Base-by-base conservation (phyloP, 106 monocot genomes). In the Posidonia australis region DNA sequence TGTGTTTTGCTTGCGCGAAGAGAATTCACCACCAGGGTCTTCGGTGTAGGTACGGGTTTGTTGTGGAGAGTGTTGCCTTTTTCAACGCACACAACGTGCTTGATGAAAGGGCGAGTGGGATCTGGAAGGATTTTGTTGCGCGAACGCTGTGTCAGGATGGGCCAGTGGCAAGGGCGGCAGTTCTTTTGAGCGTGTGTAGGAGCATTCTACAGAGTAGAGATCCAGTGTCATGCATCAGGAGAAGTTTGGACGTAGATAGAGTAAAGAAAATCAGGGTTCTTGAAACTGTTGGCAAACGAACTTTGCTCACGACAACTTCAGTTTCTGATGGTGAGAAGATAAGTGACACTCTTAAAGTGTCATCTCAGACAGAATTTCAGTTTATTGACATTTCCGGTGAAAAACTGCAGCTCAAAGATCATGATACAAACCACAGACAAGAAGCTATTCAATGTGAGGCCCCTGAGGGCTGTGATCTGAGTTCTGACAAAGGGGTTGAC, bases 41-140 rank as follows among this genome's bases (percentile, higher is more conserved):
- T 21, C 25, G 18, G 14, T 60, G 1, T 9, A 27, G 22, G n/a
- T 54, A 1, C 9, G 86, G 83, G 19, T 84, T 92, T 78, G 29
- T 84, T 23, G 84, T 92, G 25, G 80, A 80, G 67, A 73, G 68
- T 42, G 56, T 84, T 62, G 61, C 72, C 62, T 72, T 78, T 48
- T 59, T 47, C 10, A 18, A 30, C 26, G 62, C 51, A 43, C 6
- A 28, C 17, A 13, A 75, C 9, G 5, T 66, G 53, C 5, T 70
- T 20, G 65, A 48, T 62, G n/a, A 14, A 32, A 28, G 24, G 59
- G 10, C 51, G 17, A n/a, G 45, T 20, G 27, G 47, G 6, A 25
- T 7, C 5, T 42, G 2, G 0, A 49, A 20, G 10, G 17, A 42
- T 63, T 42, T 44, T 36, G 23, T 11, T 46, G 30, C 13, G 16